Base-by-base conservation (phyloP, 1,284 basidiomycete genomes). In the Singerocomus inundabilis region DNA sequence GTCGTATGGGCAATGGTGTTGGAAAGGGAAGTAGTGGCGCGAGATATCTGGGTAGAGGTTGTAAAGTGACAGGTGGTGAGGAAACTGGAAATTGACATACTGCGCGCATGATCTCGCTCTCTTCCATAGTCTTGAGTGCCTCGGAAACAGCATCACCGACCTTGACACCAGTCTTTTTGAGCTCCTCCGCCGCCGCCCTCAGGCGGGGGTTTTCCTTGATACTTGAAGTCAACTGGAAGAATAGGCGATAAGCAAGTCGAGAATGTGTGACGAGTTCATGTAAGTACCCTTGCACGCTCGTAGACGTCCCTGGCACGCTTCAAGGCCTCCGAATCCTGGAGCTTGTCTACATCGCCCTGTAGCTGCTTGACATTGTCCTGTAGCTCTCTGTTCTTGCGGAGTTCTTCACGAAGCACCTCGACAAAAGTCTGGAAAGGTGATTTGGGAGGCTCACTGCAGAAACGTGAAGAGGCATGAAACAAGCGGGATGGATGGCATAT, bases 271-370 rank as follows among this genome's bases (percentile, higher is more conserved):
- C 6, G 32, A 46, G 31, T 9, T 51, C 31, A 50, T 47, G 32
- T 43, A 80, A 82, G 59, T 68, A 98, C 94, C 72, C 95, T 82
- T 11, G 93, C 91, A 54, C 90, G 84, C 74, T 98, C 96, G 72
- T 98, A 98, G 52, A 91, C 85, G 43, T 91, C 92, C 63, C 82
- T 79, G 12, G 93, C 93, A 60, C 79, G 81, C 76, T 91, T 93
- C 92, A 98, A 90, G n/a, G 95, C 89, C 68, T 96, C 93, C 49
- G 88, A 92, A 68, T 99, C 96, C 73, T 97, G 95, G 46, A 98
- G 74, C 73, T 98, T 98, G 73, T 93, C 91, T 33, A 97, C 96
- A 69, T 98, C 93, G 59, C 97, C 97, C 71, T 96, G 92, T 29
- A 99, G 80, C 72, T 97, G 93, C 74, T 93, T 94, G 52, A 98